phyloP scores from a whole-genome alignment of 2,329 filamentous ascomycete genomes.

The Coniochaeta sp. region DNA sequence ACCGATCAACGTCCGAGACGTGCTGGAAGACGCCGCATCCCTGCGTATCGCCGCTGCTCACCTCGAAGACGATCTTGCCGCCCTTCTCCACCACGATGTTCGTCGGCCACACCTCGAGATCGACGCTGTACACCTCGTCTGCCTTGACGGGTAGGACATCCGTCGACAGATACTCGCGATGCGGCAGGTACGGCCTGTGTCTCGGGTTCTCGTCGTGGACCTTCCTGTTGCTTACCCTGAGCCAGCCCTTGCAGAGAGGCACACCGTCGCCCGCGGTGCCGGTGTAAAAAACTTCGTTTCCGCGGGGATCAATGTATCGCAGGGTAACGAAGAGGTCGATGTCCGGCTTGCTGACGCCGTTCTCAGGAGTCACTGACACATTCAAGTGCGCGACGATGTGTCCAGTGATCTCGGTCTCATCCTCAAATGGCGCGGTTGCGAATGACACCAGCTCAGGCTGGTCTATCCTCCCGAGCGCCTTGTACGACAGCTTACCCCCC shows the following conservation, averaged over 20 bases:
- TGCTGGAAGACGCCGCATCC: constrained; percentile 52
- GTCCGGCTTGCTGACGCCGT: constrained; percentile 27
- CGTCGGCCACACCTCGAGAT: constrained; percentile 60
- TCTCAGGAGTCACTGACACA: constrained; percentile 54
- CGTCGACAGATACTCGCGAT: constrained; percentile 49
- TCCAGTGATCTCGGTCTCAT: constrained; percentile 63
- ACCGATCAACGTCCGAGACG: constrained; percentile 39
- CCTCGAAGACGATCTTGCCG: constrained; percentile 46
- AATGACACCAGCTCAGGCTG: constrained; percentile 51
- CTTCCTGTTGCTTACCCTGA: constrained; percentile 50
- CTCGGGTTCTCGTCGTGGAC: constrained; percentile 41
- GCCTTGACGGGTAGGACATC: constrained; percentile 48
- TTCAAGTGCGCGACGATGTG: constrained; percentile 59
- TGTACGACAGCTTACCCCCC: constrained; percentile 44
- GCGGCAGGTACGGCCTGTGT: constrained; percentile 47
- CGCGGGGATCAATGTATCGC: constrained; percentile 46
- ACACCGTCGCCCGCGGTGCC: constrained; percentile 59
- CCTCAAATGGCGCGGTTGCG: constrained; percentile 46
- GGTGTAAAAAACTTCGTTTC: constrained; percentile 56
- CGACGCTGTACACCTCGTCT: constrained; percentile 50
- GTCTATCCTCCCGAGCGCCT: constrained; percentile 50
- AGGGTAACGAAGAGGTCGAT: constrained; percentile 60
- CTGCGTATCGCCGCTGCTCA: constrained; percentile 51
- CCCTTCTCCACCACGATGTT: constrained; percentile 47
- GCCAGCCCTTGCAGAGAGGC: constrained; percentile 58